Conservation (phyloP, 495 filamentous ascomycete species). For the Lepidopterella palustris region DNA sequence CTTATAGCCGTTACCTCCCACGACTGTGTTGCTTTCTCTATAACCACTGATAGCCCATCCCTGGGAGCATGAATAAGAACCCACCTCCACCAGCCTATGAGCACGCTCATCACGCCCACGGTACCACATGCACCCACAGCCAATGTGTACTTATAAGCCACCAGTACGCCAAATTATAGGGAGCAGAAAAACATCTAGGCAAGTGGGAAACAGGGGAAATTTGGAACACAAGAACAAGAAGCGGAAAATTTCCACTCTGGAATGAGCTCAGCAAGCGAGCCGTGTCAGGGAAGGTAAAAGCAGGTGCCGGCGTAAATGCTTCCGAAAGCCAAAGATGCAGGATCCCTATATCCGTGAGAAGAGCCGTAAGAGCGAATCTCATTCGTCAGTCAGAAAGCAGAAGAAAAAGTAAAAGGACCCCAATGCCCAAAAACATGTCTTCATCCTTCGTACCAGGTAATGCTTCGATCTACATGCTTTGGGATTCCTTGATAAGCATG, state of each 20-base stretch:
- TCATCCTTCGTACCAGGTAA: background rate
- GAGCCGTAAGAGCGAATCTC: background rate
- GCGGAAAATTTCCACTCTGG: too few species aligned
- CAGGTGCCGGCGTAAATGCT: background rate
- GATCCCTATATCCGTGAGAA: background rate
- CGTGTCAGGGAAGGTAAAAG: background rate
- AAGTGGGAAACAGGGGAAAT: too few species aligned
- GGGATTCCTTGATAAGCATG: background rate
- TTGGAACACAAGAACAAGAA: too few species aligned
- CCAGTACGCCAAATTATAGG: background rate
- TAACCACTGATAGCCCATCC: too few species aligned
- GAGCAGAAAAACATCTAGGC: background rate
- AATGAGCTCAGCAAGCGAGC: too few species aligned
- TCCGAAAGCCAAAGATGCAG: background rate
- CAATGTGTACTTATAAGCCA: slow-evolving; percentile 1
- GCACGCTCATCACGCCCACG: background rate
- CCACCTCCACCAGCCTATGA: too few species aligned
- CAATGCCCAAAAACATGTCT: background rate
- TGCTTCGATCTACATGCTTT: background rate
- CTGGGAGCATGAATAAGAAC: too few species aligned
- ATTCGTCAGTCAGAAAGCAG: background rate
- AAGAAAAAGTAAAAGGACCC: background rate
- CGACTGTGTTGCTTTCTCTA: too few species aligned
- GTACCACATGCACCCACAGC: slow-evolving; percentile 2
- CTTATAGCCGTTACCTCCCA: too few species aligned